Conservation (phyloP, 2,329 filamentous ascomycete species). For the Fonsecaea erecta region DNA sequence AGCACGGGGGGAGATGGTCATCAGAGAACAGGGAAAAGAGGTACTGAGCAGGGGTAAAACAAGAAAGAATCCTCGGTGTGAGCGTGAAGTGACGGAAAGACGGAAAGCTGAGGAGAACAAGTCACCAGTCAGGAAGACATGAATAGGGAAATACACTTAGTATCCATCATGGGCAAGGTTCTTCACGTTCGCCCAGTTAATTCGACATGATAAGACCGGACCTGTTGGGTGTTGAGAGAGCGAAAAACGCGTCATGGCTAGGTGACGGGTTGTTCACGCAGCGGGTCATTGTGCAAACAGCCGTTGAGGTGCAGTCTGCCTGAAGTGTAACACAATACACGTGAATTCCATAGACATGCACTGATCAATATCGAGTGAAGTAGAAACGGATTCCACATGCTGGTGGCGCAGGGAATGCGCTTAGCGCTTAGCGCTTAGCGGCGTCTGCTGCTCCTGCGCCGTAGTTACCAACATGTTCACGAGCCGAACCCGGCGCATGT, state of each 20-base stretch:
- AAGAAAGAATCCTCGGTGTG: too few species aligned
- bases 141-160: neutral
- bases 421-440: too few species aligned
- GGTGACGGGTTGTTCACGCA: neutral
- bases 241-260: neutral
- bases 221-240: neutral
- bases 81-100: neutral
- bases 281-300: neutral
- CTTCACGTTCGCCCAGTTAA: neutral
- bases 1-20: too few species aligned
- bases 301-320: neutral
- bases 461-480: neutral
- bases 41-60: too few species aligned
- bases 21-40: too few species aligned
- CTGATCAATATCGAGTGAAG: neutral
- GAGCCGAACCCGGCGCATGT: slow-evolving; percentile 10
- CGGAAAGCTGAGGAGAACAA: neutral
- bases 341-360: neutral
- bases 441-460: neutral
- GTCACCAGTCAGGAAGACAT: neutral
- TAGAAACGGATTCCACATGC: neutral
- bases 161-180: neutral
- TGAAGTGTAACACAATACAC: neutral
- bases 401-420: neutral
- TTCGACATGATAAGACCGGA: neutral